Base-by-base conservation (phyloP, 495 filamentous ascomycete species). In the Filosporella fistucella region DNA sequence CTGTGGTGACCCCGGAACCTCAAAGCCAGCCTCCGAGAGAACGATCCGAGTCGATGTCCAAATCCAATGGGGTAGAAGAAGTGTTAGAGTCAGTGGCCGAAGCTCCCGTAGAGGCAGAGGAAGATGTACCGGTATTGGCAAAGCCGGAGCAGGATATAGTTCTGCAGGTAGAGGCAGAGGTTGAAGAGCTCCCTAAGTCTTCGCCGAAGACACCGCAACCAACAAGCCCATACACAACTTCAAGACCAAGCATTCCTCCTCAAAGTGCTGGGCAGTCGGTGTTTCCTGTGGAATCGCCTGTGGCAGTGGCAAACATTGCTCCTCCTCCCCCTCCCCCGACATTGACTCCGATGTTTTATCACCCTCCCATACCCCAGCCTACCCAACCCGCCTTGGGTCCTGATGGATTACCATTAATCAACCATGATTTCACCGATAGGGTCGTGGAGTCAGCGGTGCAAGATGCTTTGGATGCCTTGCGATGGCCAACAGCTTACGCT, bases 401-500 rank as follows among this genome's bases (percentile, higher is more conserved):
- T 0, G 45, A 55, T 47, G 48, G 45, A 1, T 22, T 49, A 10
- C 35, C 25, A 2, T 13, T 20, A 13, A 32, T 49, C 18, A 45
- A 54, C 47, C 53, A 36, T 40, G 52, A 52, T 32, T 49, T 26
- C 44, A 66, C 47, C 46, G 64, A 66, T 39, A 60, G 53, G 34
- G 62, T 70, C 23, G 65, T 72, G 10, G 66, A 68, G 51, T 44
- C 46, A 28, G 72, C 74, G 5, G 70, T 76, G 1, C 67, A 76
- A 24, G 68, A 74, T 45, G 74, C 75, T 14, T 56, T 79, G 23
- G 47, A 55, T 33, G 62, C 68, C 50, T 66, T 59, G 35, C 67
- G 73, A 34, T 76, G 72, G 49, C 75, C 75, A 39, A 79, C 75
- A 14, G 74, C 75, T 6, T 79, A 66, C 61, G 75, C 74, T 33